Evolutionary conservation across 1,284 basidiomycete genomes (phyloP).

Genomic region (Ceratobasidium sp.): DNA sequence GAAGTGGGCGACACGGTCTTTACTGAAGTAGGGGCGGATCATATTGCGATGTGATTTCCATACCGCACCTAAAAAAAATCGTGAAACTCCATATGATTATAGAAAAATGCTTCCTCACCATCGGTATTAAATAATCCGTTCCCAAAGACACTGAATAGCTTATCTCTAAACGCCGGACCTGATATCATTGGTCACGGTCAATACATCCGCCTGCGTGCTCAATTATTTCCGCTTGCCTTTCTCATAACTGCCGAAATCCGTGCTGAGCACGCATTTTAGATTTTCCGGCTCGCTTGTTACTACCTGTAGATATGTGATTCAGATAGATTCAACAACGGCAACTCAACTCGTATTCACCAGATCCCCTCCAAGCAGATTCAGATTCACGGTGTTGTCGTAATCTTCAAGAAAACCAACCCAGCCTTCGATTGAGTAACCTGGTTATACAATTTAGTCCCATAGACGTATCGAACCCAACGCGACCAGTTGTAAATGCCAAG

Average conservation of each 20-base stretch:
- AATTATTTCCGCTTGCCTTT: conserved; percentile 45
- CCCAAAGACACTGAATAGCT: conserved; percentile 34
- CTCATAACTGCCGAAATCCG: conserved; percentile 45
- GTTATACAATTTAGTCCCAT: no score
- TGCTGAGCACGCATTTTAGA: conserved; percentile 48
- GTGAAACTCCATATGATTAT: background rate
- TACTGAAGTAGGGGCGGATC: conserved; percentile 40
- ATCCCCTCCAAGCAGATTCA: conserved; percentile 19
- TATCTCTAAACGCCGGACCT: conserved; percentile 17
- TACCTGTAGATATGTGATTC: conserved; percentile 47
- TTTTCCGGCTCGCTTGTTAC: conserved; percentile 52
- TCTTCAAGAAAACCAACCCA: conserved; percentile 11
- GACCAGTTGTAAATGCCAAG: background rate
- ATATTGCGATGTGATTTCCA: conserved; percentile 51
- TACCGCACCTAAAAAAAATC: conserved; percentile 47
- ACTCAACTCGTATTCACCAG: background rate
- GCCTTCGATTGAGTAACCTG: conserved; percentile 11
- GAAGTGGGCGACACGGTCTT: conserved; percentile 38
- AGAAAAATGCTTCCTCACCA: conserved; percentile 43
- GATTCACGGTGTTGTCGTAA: conserved; percentile 18
- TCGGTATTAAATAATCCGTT: conserved; percentile 41
- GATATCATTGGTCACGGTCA: background rate
- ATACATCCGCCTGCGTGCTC: background rate
- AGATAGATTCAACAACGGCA: background rate
- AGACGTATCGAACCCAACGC: no score